phyloP scores from a whole-genome alignment of 768 basidiomycete species.

The Hericium erinaceus region DNA sequence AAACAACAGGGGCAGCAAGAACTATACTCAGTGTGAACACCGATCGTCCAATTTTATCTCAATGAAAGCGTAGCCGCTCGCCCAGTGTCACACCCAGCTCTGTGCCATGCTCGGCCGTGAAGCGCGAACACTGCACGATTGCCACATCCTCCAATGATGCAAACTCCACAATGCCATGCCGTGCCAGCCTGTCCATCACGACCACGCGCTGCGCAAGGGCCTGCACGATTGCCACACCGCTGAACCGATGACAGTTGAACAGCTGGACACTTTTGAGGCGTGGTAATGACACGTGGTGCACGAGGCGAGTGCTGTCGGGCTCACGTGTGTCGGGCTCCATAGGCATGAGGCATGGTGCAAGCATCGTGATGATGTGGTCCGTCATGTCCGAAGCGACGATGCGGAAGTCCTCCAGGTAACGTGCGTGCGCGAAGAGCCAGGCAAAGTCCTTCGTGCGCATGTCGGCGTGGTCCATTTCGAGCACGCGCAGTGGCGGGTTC shows the following conservation, averaged over 20 bases:
- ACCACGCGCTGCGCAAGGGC: too few species aligned
- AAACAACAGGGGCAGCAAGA: too few species aligned
- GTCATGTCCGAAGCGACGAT: too few species aligned
- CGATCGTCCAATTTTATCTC: background rate
- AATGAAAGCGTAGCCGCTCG: conserved; percentile 11
- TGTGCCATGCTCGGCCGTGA: conserved; percentile 17
- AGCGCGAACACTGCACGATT: conserved; percentile 21
- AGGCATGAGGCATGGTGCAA: too few species aligned
- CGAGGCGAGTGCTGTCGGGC: too few species aligned
- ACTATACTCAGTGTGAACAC: too few species aligned
- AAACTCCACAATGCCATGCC: conserved; percentile 10
- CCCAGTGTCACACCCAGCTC: conserved; percentile 19
- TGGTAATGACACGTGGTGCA: too few species aligned
- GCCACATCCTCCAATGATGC: conserved; percentile 19
- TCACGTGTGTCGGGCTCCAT: too few species aligned
- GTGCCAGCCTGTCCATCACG: conserved; percentile 23
- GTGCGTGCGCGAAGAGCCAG: conserved; percentile 53
- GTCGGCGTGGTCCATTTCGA: conserved; percentile 77
- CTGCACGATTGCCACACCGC: too few species aligned
- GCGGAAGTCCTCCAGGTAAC: conserved; percentile 40
- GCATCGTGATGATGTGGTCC: too few species aligned
- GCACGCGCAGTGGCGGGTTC: conserved; percentile 46
- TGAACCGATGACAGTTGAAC: too few species aligned
- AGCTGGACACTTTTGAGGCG: too few species aligned
- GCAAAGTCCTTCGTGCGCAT: conserved; percentile 77